These are phyloP conservation scores for Talaromyces piceae DNA, from an alignment of 2,329 filamentous ascomycete genomes.

Conservation along the genomic window DNA sequence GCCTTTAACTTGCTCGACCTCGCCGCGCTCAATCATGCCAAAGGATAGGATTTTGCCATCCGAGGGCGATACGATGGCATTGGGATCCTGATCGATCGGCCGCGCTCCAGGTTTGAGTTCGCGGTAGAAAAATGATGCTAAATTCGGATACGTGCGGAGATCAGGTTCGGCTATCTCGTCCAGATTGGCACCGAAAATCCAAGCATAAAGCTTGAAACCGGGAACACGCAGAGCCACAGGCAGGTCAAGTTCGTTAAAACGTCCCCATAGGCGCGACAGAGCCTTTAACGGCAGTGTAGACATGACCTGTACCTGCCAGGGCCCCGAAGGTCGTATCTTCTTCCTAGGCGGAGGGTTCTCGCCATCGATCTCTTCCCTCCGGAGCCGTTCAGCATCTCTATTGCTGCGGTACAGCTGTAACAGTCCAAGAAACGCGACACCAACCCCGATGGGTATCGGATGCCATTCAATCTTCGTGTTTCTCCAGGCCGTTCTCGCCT, in stretches of 20 bases:
- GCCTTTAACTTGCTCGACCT: constrained; percentile 97
- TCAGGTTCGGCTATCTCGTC: constrained; percentile 83
- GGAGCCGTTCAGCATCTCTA: constrained; percentile 34
- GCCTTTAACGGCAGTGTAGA: constrained; percentile 87
- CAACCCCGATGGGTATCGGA: constrained; percentile 78
- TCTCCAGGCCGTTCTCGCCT: constrained; percentile 51
- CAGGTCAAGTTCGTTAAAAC: constrained; percentile 81
- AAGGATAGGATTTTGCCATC: constrained; percentile 90
- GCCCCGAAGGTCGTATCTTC: constrained; percentile 70
- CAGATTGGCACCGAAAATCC: constrained; percentile 83
- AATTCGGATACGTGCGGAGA: constrained; percentile 81
- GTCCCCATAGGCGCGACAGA: constrained; percentile 80
- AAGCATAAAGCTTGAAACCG: constrained; percentile 87
- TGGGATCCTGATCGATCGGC: constrained; percentile 72
- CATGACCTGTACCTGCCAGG: constrained; percentile 93
- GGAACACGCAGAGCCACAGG: constrained; percentile 82
- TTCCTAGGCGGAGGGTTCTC: constrained; percentile 44
- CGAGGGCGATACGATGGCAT: constrained; percentile 76
- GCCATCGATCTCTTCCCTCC: constrained; percentile 40
- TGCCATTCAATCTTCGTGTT: constrained; percentile 75
- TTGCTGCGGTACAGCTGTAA: constrained; percentile 76
- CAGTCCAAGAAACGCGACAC: constrained; percentile 74
- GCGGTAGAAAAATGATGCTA: constrained; percentile 95
- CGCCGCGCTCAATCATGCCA: constrained; percentile 81
- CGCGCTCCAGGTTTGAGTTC: constrained; percentile 81